These are phyloP conservation scores for Hymenoscyphus occultus DNA, from an alignment of 2,329 filamentous ascomycete species.

Conservation along the genomic window DNA sequence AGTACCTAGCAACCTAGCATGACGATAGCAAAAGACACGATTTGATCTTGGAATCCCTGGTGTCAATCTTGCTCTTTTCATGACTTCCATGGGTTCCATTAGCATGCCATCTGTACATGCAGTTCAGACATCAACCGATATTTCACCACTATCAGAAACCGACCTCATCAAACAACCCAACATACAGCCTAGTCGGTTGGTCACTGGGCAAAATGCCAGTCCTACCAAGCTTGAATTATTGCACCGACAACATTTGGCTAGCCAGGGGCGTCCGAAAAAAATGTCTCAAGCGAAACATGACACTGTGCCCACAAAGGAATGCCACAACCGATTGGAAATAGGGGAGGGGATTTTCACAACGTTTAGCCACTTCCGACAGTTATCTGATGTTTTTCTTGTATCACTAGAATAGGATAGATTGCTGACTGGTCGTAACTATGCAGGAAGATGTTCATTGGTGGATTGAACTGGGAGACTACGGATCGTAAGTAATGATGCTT, in stretches of 20 bases:
- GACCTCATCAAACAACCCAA: neutral
- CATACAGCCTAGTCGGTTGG: neutral
- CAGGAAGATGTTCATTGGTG: slow-evolving; percentile 99
- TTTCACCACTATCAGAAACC: neutral
- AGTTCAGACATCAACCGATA: neutral
- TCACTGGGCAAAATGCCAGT: no score
- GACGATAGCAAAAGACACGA: slow-evolving; percentile 68
- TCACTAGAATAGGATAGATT: slow-evolving; percentile 19
- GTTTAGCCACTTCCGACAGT: neutral
- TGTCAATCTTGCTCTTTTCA: slow-evolving; percentile 36
- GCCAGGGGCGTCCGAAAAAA: neutral
- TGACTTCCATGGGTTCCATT: slow-evolving; percentile 27
- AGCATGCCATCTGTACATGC: slow-evolving; percentile 13
- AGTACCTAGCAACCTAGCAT: slow-evolving; percentile 76
- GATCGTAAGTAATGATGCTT: slow-evolving; percentile 66
- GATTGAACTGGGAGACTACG: slow-evolving; percentile 98
- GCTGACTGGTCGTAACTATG: slow-evolving; percentile 34
- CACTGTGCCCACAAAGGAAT: slow-evolving; percentile 2
- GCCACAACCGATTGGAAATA: neutral
- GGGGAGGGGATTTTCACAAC: neutral
- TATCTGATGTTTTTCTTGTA: slow-evolving; percentile 13
- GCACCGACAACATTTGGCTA: neutral
- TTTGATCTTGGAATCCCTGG: slow-evolving; percentile 39
- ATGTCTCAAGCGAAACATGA: slow-evolving; percentile 11
- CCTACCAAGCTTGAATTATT: neutral